Evolutionary conservation across 306 rosid genomes (phyloP).

Genomic region (Vachellia pachyceras): DNA sequence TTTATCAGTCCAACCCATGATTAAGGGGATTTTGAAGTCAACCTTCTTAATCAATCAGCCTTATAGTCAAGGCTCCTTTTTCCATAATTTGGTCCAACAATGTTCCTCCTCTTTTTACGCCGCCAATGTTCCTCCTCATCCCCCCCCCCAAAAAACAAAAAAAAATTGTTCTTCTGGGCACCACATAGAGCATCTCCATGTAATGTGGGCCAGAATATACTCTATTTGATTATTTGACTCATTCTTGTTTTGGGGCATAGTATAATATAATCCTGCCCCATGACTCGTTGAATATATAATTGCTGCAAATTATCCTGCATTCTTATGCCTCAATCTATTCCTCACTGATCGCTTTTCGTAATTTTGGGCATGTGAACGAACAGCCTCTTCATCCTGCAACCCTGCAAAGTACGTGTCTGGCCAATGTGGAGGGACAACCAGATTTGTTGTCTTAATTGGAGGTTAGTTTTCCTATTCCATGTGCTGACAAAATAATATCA

Average conservation of each 20-base stretch:
- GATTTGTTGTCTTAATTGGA: conserved; percentile 73
- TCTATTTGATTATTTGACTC: not conserved
- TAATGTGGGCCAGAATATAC: not conserved
- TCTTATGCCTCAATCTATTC: not conserved
- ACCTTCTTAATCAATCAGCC: conserved; percentile 37
- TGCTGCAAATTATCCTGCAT: conserved; percentile 1
- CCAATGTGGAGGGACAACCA: conserved; percentile 69
- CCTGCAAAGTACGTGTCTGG: conserved; percentile 65
- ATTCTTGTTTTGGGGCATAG: not conserved
- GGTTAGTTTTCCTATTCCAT: conserved; percentile 47
- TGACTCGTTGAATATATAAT: not conserved
- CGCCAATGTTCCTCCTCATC: too few species aligned
- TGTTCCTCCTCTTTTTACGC: not conserved
- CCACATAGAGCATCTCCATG: not conserved
- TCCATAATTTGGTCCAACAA: conserved; percentile 34
- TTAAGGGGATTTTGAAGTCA: conserved; percentile 49
- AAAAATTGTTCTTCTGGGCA: too few species aligned
- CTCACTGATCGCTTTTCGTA: conserved; percentile 27
- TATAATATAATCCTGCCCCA: too few species aligned
- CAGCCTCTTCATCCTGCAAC: conserved; percentile 64
- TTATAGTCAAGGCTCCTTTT: conserved; percentile 39
- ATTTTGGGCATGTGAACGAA: conserved; percentile 38
- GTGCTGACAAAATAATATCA: not conserved
- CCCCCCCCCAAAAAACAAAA: too few species aligned
- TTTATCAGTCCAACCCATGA: conserved; percentile 42